Base-by-base conservation (phyloP, 768 basidiomycete species). In the Trametes punicea region DNA sequence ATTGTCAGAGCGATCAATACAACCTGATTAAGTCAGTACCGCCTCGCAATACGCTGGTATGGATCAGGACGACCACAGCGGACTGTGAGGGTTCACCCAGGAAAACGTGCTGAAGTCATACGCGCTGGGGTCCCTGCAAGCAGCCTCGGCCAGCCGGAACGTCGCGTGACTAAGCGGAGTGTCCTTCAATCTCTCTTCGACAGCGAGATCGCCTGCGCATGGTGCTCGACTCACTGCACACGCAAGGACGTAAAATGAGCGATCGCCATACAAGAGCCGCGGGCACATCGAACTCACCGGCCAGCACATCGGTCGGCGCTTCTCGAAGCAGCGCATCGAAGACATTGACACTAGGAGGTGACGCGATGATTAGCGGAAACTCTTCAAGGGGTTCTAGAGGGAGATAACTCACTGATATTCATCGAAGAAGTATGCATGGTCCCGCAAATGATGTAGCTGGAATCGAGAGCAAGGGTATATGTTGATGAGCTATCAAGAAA, bases 361-460 rank as follows among this genome's bases (percentile, higher is more conserved):
- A n/a, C n/a, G n/a, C n/a, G n/a, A n/a, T n/a, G n/a, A n/a, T 55
- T 38, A 46, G 53, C 34, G 45, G 27, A 27, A 30, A 41, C 51
- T 25, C 36, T 38, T 38, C 30, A 31, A 3, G 29, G 3, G n/a
- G 42, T 10, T n/a, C 25, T 26, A 16, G 4, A n/a, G 30, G 23
- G 15, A 10, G 18, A 33, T 20, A 15, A 25, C 62, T 54, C 33
- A 64, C 62, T 57, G 60, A 39, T 54, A 56, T 44, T 62, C 60
- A 51, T 62, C 61, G 21, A 56, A 18, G 54, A 65, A 65, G 59
- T 57, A 65, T 9, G 42, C 40, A 44, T 60, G 64, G n/a, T 59
- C 25, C 36, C 55, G 58, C 29, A 65, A 51, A 34, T 60, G 30
- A 30, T 26, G 40, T 33, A 63, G 31, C 18, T 54, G 41, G 57